Conservation (phyloP, 345 rosid species). For the Gossypium herbaceum region DNA sequence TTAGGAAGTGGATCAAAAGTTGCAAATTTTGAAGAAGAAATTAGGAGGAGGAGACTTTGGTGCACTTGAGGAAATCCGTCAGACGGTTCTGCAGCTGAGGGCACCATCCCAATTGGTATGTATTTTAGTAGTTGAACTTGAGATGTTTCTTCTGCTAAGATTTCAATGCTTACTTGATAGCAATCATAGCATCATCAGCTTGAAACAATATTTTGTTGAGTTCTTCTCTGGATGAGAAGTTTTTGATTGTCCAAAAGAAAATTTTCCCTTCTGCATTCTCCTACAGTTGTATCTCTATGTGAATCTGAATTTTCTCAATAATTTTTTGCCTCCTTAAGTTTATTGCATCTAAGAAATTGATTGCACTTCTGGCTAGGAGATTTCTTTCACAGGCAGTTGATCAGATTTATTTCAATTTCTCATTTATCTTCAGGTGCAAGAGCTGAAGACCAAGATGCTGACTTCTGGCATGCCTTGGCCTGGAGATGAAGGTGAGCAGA, state of each 20-base stretch:
- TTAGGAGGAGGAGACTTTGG: conserved; percentile 54
- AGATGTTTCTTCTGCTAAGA: neutral
- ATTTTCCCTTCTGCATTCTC: neutral
- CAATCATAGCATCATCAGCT: neutral
- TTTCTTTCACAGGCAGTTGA: neutral
- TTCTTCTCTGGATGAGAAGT: neutral
- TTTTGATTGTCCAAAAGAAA: neutral
- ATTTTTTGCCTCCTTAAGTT: neutral
- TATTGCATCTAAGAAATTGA: neutral
- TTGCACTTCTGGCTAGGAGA: neutral
- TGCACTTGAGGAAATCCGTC: conserved; percentile 67
- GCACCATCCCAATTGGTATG: conserved; percentile 79
- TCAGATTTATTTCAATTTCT: conserved; percentile 7
- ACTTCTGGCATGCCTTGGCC: conserved; percentile 98
- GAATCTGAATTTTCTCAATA: neutral
- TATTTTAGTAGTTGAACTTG: conserved; percentile 6
- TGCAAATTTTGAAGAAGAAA: conserved; percentile 59
- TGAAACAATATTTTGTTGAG: neutral
- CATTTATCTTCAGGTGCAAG: conserved; percentile 60
- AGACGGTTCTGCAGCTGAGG: conserved; percentile 58
- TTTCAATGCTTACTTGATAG: neutral
- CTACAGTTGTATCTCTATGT: neutral
- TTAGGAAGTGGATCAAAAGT: conserved; percentile 62
- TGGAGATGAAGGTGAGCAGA: conserved; percentile 83
- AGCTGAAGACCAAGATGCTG: conserved; percentile 75